Evolutionary conservation across 2,329 filamentous ascomycete genomes (phyloP).

Genomic region (Exophiala dermatitidis): DNA sequence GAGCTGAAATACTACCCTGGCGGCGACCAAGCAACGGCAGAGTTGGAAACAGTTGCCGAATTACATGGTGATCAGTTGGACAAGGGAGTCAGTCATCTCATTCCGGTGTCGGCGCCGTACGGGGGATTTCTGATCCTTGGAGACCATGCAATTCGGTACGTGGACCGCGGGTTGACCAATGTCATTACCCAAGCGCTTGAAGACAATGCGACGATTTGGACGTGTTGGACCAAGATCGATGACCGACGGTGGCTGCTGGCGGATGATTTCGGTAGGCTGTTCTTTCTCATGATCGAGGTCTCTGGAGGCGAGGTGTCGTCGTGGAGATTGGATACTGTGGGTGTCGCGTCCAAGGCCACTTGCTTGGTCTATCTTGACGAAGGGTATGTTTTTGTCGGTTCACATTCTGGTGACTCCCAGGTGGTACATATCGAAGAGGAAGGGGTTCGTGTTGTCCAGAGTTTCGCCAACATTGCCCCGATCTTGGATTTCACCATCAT

Average conservation of each 20-base stretch:
- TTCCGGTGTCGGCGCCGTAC: slow-evolving; percentile 53
- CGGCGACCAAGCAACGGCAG: slow-evolving; percentile 42
- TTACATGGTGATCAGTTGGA: slow-evolving; percentile 48
- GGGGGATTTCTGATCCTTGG: slow-evolving; percentile 69
- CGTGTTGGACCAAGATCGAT: slow-evolving; percentile 85
- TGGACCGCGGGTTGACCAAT: slow-evolving; percentile 67
- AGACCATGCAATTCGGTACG: slow-evolving; percentile 75
- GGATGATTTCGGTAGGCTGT: slow-evolving; percentile 82
- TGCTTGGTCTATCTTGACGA: slow-evolving; percentile 69
- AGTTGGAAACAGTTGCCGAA: slow-evolving; percentile 47
- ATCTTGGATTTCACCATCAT: slow-evolving; percentile 92
- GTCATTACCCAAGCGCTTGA: slow-evolving; percentile 58
- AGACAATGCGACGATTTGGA: slow-evolving; percentile 69
- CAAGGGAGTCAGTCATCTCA: slow-evolving; percentile 54
- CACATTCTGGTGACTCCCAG: slow-evolving; percentile 88
- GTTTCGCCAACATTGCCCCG: slow-evolving; percentile 75
- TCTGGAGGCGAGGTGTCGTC: slow-evolving; percentile 60
- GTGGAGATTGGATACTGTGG: slow-evolving; percentile 63
- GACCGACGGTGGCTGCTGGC: slow-evolving; percentile 76
- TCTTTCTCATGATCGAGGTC: slow-evolving; percentile 67
- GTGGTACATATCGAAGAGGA: slow-evolving; percentile 59
- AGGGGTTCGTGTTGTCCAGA: slow-evolving; percentile 63
- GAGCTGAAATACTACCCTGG: slow-evolving; percentile 48
- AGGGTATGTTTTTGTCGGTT: slow-evolving; percentile 74
- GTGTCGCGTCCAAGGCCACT: slow-evolving; percentile 65